Evolutionary conservation across 2,329 filamentous ascomycete genomes (phyloP).

Genomic region (Fusarium sp.): DNA sequence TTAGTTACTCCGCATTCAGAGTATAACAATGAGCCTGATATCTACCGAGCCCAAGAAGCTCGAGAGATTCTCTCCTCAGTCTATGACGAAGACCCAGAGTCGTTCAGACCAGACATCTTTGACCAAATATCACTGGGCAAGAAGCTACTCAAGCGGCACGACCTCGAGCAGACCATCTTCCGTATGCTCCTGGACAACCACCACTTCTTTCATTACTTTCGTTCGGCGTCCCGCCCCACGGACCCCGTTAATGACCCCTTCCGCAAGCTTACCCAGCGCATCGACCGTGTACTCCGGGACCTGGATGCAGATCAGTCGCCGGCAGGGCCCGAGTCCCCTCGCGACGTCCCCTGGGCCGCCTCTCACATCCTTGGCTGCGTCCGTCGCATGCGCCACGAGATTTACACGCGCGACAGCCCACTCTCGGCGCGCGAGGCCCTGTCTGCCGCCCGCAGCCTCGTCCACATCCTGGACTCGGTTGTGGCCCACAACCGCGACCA

Average conservation of each 20-base stretch:
- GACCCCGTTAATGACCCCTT: slow-evolving; percentile 61
- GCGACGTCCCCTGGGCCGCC: slow-evolving; percentile 62
- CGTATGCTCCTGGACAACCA: slow-evolving; percentile 66
- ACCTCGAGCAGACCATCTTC: slow-evolving; percentile 64
- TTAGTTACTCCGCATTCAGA: slow-evolving; percentile 49
- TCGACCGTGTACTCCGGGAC: slow-evolving; percentile 59
- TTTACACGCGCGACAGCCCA: slow-evolving; percentile 54
- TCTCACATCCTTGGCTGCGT: slow-evolving; percentile 58
- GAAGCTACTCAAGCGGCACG: slow-evolving; percentile 56
- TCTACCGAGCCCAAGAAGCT: slow-evolving; percentile 59
- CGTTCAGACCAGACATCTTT: slow-evolving; percentile 62
- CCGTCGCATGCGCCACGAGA: slow-evolving; percentile 56
- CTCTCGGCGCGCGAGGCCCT: slow-evolving; percentile 54
- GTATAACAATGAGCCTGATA: slow-evolving; percentile 46
- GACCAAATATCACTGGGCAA: slow-evolving; percentile 44
- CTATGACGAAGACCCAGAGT: slow-evolving; percentile 52
- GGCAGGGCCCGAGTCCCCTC: slow-evolving; percentile 45
- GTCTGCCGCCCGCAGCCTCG: slow-evolving; percentile 60
- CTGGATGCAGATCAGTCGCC: slow-evolving; percentile 47
- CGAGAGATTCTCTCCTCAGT: slow-evolving; percentile 64
- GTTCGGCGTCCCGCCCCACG: slow-evolving; percentile 57
- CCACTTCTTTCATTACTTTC: slow-evolving; percentile 66
- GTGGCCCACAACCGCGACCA: slow-evolving; percentile 55
- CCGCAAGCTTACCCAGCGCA: slow-evolving; percentile 60
- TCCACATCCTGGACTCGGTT: slow-evolving; percentile 61